Conservation (phyloP, 257 asterid species). For the Primulina eburnea region DNA sequence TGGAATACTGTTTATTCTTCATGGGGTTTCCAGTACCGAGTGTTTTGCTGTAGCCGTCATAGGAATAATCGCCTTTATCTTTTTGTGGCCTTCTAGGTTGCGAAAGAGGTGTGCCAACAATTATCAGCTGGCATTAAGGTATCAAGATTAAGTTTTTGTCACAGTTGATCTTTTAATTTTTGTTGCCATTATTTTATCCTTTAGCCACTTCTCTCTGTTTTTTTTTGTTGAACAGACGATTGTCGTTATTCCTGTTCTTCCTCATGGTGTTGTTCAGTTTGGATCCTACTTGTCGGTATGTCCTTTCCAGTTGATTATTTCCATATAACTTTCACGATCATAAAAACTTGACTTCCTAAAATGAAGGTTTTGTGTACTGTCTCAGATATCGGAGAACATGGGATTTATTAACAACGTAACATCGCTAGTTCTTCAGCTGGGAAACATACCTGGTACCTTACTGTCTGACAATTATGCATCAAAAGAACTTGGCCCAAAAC, state of each 20-base stretch:
- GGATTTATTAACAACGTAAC: conserved; percentile 52
- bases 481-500: conserved; percentile 30
- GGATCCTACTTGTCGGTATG: conserved; percentile 37
- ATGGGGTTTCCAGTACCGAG: background rate
- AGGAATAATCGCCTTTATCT: background rate
- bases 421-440: conserved; percentile 52
- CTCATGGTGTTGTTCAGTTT: conserved; percentile 8
- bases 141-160: background rate
- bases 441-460: conserved; percentile 43
- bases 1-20: conserved; percentile 2
- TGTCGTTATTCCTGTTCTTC: conserved; percentile 7
- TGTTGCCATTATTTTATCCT: background rate
- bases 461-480: conserved; percentile 35
- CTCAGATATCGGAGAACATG: conserved; percentile 58
- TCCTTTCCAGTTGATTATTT: conserved; percentile 18
- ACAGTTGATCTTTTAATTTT: background rate
- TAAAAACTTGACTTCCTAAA: background rate
- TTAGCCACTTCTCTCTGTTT: background rate
- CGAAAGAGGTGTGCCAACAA: conserved; percentile 16
- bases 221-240: background rate
- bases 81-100: conserved; percentile 11
- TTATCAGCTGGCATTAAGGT: conserved; percentile 15
- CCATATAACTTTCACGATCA: background rate
- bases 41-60: background rate
- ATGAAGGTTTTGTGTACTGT: conserved; percentile 23